These are phyloP conservation scores for Moricandia arvensis DNA, from an alignment of 345 rosid genomes.

Conservation along the genomic window DNA sequence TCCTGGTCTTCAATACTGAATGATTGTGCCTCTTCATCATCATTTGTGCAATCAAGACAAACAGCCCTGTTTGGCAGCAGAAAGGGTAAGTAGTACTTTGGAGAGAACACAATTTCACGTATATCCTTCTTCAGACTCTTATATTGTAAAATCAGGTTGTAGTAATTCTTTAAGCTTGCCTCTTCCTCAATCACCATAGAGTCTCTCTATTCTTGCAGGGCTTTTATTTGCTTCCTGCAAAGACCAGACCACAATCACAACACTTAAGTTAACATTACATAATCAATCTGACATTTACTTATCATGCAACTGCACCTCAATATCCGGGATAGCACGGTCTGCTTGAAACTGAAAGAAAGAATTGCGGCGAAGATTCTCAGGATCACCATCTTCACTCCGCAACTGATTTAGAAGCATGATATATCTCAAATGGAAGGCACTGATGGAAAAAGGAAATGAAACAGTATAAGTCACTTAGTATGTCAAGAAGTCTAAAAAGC, in stretches of 20 bases:
- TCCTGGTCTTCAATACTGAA: conserved; percentile 66
- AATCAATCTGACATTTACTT: background rate
- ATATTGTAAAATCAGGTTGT: conserved; percentile 70
- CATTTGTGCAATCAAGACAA: conserved; percentile 51
- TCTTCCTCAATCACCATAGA: conserved; percentile 90
- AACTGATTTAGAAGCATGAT: conserved; percentile 97
- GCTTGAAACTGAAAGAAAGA: conserved; percentile 99
- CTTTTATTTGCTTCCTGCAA: conserved; percentile 75
- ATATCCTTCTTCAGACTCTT: conserved; percentile 75
- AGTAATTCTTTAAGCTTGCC: conserved; percentile 77
- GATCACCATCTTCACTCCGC: conserved; percentile 92
- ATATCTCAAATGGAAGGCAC: conserved; percentile 97
- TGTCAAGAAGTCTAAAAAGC: background rate
- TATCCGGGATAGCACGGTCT: conserved; percentile 85
- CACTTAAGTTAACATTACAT: background rate
- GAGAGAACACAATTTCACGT: conserved; percentile 71
- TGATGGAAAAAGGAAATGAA: conserved; percentile 39
- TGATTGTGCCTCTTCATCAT: conserved; percentile 55
- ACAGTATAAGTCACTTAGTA: background rate
- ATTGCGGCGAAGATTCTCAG: conserved; percentile 92
- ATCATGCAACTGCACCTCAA: conserved; percentile 55
- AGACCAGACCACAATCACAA: conserved; percentile 26
- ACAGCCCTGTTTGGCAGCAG: conserved; percentile 80
- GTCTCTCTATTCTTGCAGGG: conserved; percentile 80
- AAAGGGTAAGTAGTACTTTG: conserved; percentile 82